A percentile compares a stretch with the other conserved stretches of the same genome.
phyloP scores from a whole-genome alignment of 768 basidiomycete genomes.

The Russula olivacea region DNA sequence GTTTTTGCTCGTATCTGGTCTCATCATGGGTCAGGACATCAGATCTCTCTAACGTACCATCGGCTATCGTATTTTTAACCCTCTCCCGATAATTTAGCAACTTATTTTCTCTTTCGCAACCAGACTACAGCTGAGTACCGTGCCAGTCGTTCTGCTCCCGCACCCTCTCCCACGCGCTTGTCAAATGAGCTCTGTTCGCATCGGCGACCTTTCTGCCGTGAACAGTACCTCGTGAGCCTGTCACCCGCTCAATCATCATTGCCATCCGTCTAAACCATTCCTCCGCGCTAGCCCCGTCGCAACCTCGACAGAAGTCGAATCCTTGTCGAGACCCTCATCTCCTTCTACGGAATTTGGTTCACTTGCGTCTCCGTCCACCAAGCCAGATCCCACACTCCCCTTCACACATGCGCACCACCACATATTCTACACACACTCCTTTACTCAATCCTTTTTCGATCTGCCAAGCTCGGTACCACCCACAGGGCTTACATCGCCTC shows the following conservation, averaged over 20 bases:
- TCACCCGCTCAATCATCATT: background rate
- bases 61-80: no score
- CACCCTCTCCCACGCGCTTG: background rate
- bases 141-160: no score
- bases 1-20: no score
- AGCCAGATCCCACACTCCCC: background rate
- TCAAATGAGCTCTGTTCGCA: background rate
- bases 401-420: background rate
- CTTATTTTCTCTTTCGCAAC: no score
- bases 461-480: background rate
- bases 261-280: background rate
- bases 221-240: background rate
- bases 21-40: no score
- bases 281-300: background rate
- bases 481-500: constrained; percentile 3
- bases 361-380: background rate
- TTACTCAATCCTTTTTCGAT: background rate
- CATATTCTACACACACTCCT: background rate
- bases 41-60: no score
- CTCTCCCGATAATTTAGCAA: no score
- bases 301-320: background rate
- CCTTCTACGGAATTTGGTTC: background rate
- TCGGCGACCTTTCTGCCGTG: background rate
- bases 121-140: no score
- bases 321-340: background rate